Percentiles rank a stretch among this genome's conserved stretches.
Evolutionary conservation across 2,329 filamentous ascomycete species (phyloP).

Genomic region (Calonectria honghensis): DNA sequence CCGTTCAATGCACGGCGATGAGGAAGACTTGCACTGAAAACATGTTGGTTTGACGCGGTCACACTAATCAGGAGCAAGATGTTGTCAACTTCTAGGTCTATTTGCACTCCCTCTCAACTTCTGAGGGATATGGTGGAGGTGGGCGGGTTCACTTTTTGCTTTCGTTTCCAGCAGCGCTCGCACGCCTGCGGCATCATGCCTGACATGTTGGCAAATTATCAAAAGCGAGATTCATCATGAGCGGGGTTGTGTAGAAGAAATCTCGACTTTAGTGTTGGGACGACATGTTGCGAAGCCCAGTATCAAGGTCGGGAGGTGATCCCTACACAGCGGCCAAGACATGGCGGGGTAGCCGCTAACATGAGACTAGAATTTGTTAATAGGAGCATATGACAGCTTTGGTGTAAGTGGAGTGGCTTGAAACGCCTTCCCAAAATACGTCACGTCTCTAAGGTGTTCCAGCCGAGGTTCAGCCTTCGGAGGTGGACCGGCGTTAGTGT

Average conservation of each 20-base stretch:
- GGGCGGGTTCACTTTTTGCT: slow-evolving; percentile 42
- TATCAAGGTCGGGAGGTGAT: not conserved
- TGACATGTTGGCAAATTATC: slow-evolving; percentile 9
- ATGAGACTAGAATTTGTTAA: not conserved
- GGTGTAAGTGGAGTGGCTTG: slow-evolving; percentile 21
- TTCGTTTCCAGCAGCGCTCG: slow-evolving; percentile 46
- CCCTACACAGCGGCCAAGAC: not conserved
- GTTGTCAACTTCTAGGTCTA: slow-evolving; percentile 13
- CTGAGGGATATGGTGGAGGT: slow-evolving; percentile 3
- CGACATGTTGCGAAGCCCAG: not conserved
- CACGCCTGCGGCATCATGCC: slow-evolving; percentile 39
- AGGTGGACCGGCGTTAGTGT: slow-evolving; percentile 4
- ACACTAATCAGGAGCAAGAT: slow-evolving; percentile 26
- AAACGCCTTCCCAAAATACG: not conserved
- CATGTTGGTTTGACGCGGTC: slow-evolving; percentile 36
- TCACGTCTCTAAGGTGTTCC: not conserved
- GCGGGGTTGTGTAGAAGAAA: not conserved
- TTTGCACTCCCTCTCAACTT: not conserved
- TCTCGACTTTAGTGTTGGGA: slow-evolving; percentile 1
- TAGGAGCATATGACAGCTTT: slow-evolving; percentile 1
- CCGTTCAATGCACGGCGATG: slow-evolving; percentile 37
- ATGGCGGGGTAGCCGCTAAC: slow-evolving; percentile 1
- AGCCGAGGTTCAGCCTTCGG: slow-evolving; percentile 28
- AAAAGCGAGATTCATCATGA: slow-evolving; percentile 12
- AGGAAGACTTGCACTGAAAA: slow-evolving; percentile 29